A percentile compares a stretch with the other conserved stretches of the same genome.
phyloP scores from a whole-genome alignment of 2,329 filamentous ascomycete genomes.

The Apiospora kogelbergensis region DNA sequence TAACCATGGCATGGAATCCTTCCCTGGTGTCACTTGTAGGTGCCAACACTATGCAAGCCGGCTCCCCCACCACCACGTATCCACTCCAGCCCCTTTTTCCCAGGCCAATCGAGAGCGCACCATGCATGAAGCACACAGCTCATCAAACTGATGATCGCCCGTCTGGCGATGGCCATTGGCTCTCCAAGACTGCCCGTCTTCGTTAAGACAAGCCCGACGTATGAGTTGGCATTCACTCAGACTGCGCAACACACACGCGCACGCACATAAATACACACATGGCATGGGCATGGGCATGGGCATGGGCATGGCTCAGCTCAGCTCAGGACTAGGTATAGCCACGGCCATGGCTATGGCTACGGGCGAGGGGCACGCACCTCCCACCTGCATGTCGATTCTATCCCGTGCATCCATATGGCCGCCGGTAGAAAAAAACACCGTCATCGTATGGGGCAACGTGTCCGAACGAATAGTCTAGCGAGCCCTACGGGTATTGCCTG shows the following conservation, averaged over 20 bases:
- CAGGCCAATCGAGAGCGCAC: conserved; percentile 1
- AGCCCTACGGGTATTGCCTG: neutral
- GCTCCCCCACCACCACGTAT: neutral
- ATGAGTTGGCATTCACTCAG: neutral
- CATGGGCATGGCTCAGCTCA: neutral
- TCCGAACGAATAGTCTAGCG: neutral
- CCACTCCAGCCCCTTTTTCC: conserved; percentile 2
- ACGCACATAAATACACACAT: neutral
- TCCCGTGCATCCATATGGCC: neutral
- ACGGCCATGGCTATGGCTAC: neutral
- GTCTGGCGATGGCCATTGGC: conserved; percentile 4
- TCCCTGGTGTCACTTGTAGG: neutral
- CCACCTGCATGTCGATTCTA: neutral
- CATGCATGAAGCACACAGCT: conserved; percentile 9
- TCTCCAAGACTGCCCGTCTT: neutral
- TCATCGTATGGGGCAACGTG: neutral
- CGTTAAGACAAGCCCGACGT: neutral
- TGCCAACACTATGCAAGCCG: neutral
- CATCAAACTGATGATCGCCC: conserved; percentile 9
- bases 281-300: neutral
- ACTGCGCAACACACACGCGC: neutral
- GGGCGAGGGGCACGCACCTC: neutral
- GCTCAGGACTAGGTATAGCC: too few species aligned
- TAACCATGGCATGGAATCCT: neutral
- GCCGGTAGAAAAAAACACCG: neutral